Evolutionary conservation across 2,329 filamentous ascomycete genomes (phyloP), one percentile per base, ranked within the genome.

Genomic region (Apiospora koreana): DNA sequence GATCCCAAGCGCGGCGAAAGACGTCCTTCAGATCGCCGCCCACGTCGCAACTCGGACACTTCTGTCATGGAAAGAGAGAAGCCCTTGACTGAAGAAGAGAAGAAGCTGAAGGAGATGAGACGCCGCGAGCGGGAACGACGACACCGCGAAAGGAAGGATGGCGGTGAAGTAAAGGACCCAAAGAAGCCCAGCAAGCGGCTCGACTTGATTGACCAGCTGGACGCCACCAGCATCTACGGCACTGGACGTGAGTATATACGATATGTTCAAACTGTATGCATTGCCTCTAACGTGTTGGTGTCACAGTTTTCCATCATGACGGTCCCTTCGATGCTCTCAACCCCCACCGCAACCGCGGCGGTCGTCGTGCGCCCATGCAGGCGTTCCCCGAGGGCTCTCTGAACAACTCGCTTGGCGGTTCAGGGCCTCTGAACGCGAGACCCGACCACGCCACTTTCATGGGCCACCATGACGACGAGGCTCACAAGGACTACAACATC

Each of bases 281-380:
- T 68, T 58, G n/a, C 18, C 68, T 41, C 14, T 54, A 71, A n/a
- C 65, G n/a, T 41, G n/a, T 42, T 69, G 58, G 10, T 48, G 72
- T 38, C 71, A 16, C 62, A 97, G 94, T 97, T 75, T 97, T 98
- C 82, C 96, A 99, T 77, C 96, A 99, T 78, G 96, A 98, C 77
- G 96, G 96, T 0, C 96, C 96, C 5, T 99, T 98, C 77, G 96
- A 99, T 81, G 96, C 96, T 25, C 93, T 96, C 80, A 97, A 97
- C 80, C 94, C 96, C 5, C 93, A 97, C 80, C 93, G 96, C 74
- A 99, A 98, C 81, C 91, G 93, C 70, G 93, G 91, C 76, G 91
- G 92, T 77, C 90, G 91, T 71, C 91, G 93, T 69, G 94, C 96
- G 8, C 96, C 96, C 0, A 98, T 99, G 94, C 92, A 97, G 80